Percentiles rank a stretch among this genome's conserved stretches.
phyloP scores from a whole-genome alignment of 202 grass and related monocot species.

The Hordeum pubiflorum region DNA sequence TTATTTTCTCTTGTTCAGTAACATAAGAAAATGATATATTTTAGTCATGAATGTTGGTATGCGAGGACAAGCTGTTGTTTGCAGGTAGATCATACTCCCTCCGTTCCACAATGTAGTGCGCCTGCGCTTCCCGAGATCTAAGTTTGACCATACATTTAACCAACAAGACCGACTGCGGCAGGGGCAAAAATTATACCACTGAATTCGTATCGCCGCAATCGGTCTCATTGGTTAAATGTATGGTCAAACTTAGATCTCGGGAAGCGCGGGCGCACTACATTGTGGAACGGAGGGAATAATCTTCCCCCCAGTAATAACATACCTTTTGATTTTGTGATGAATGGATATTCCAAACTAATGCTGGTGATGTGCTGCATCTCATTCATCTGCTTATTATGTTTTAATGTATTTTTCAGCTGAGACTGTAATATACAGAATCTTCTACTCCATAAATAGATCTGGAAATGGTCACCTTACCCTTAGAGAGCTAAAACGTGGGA shows the following conservation, averaged over 20 bases:
- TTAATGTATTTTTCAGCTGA: slow-evolving; percentile 67
- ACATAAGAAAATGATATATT: background rate
- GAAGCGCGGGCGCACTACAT: too few relatives aligned
- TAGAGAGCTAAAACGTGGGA: slow-evolving; percentile 91
- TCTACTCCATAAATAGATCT: slow-evolving; percentile 96
- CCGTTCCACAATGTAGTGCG: too few relatives aligned
- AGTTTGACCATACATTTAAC: too few relatives aligned
- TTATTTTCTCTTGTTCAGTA: background rate
- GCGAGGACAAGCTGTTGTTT: background rate
- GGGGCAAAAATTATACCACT: too few relatives aligned
- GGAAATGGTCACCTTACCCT: slow-evolving; percentile 88
- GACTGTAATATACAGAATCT: slow-evolving; percentile 99
- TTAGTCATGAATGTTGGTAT: background rate
- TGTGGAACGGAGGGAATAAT: background rate
- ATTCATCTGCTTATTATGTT: slow-evolving; percentile 20
- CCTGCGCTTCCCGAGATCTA: too few relatives aligned
- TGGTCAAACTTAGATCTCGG: too few relatives aligned
- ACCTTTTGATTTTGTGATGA: background rate
- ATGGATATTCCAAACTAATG: background rate
- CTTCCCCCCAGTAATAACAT: background rate
- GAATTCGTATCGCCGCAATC: too few relatives aligned
- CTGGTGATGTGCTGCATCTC: background rate
- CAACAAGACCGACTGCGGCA: too few relatives aligned
- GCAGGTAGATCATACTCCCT: background rate
- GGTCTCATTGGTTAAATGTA: too few relatives aligned